A percentile compares a stretch with the other conserved stretches of the same genome.
These are phyloP conservation scores for Auricularia sp. DNA, from an alignment of 768 basidiomycete genomes.

Conservation along the genomic window DNA sequence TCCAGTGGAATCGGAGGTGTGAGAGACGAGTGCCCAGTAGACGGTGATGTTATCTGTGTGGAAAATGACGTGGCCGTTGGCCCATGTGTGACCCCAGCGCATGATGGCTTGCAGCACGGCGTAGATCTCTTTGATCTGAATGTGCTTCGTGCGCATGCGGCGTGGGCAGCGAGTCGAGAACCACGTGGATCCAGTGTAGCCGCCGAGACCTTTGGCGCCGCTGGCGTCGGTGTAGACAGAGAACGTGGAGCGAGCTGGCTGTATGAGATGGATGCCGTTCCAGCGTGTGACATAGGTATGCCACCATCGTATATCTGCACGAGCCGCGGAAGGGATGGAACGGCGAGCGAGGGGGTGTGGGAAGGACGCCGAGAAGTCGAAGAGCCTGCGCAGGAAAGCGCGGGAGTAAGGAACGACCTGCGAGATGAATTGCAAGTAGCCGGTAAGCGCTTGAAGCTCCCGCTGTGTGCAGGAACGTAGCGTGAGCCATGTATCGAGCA, in stretches of 20 bases:
- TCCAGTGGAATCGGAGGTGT: slow-evolving; percentile 5
- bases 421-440: slow-evolving; percentile 26
- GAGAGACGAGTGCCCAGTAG: slow-evolving; percentile 4
- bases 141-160: slow-evolving; percentile 16
- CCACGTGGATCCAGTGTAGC: slow-evolving; percentile 17
- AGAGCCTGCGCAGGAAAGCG: slow-evolving; percentile 21
- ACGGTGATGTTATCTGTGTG: slow-evolving; percentile 23
- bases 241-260: slow-evolving; percentile 6
- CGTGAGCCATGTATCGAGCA: slow-evolving; percentile 18
- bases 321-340: slow-evolving; percentile 16
- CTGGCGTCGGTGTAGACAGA: slow-evolving; percentile 26
- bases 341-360: slow-evolving; percentile 9
- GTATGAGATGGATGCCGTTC: slow-evolving; percentile 20
- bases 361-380: slow-evolving; percentile 20
- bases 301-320: slow-evolving; percentile 27
- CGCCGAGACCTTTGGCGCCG: slow-evolving; percentile 20
- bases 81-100: slow-evolving; percentile 20
- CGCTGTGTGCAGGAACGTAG: slow-evolving; percentile 14
- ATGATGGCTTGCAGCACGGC: slow-evolving; percentile 24
- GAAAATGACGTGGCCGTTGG: slow-evolving; percentile 20
- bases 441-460: slow-evolving; percentile 24
- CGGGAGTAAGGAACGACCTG: slow-evolving; percentile 25
- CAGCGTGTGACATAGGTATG: slow-evolving; percentile 15
- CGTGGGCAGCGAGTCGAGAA: slow-evolving; percentile 19
- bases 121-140: slow-evolving; percentile 27